These are phyloP conservation scores for Rhynchosporium secalis DNA, from an alignment of 2,329 filamentous ascomycete genomes.

Conservation along the genomic window DNA sequence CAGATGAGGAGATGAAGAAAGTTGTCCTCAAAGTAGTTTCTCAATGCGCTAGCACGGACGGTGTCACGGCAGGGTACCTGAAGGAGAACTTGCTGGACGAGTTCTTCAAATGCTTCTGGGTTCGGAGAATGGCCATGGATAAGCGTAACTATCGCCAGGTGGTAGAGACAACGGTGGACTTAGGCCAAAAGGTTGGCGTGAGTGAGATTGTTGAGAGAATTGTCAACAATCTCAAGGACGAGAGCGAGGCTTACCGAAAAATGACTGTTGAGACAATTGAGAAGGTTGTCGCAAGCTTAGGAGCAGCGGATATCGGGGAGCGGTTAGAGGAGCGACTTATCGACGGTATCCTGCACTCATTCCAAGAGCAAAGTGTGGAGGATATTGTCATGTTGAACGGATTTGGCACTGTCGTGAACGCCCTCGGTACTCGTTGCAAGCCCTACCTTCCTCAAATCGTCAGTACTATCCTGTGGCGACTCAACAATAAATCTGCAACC, in stretches of 20 bases:
- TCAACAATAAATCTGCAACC: slow-evolving; percentile 97
- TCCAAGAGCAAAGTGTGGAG: slow-evolving; percentile 97
- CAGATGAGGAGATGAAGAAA: slow-evolving; percentile 99
- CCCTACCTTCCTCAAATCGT: slow-evolving; percentile 96
- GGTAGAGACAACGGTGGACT: slow-evolving; percentile 95
- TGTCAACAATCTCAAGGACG: slow-evolving; percentile 94
- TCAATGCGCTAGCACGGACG: slow-evolving; percentile 90
- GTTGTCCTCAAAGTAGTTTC: slow-evolving; percentile 97
- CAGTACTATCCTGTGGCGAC: slow-evolving; percentile 89
- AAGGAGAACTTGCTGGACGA: slow-evolving; percentile 94
- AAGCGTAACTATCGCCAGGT: slow-evolving; percentile 98
- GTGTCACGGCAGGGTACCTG: slow-evolving; percentile 90
- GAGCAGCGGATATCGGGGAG: slow-evolving; percentile 91
- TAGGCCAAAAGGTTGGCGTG: slow-evolving; percentile 96
- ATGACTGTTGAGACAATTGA: slow-evolving; percentile 99
- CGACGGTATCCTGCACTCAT: slow-evolving; percentile 91
- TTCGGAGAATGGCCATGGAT: slow-evolving; percentile 92
- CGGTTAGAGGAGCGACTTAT: slow-evolving; percentile 90
- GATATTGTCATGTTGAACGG: slow-evolving; percentile 96
- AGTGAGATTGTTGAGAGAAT: slow-evolving; percentile 92
- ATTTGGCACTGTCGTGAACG: slow-evolving; percentile 96
- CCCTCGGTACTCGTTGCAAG: slow-evolving; percentile 89
- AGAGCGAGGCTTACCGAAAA: slow-evolving; percentile 96
- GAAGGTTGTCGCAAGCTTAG: slow-evolving; percentile 90
- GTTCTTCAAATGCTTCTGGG: slow-evolving; percentile 99